Percentiles rank a stretch among this genome's conserved stretches.
Conservation (phyloP, 2,329 filamentous ascomycete species). For the Fusarium haematococcum region DNA sequence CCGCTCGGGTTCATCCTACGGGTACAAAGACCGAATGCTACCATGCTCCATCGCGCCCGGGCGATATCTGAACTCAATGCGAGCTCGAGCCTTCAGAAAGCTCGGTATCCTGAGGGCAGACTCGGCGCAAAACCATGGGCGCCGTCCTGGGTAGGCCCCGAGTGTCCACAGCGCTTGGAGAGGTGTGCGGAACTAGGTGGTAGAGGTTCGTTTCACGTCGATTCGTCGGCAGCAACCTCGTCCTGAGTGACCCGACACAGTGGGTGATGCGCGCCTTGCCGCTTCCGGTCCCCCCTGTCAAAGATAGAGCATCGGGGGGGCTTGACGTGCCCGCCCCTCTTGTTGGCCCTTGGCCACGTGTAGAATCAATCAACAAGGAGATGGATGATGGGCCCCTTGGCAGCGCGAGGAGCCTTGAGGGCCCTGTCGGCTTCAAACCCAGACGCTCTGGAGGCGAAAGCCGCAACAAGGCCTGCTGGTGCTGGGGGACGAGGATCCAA, state of each 20-base stretch:
- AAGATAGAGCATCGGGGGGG: slow-evolving; percentile 20
- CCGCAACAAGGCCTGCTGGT: background rate
- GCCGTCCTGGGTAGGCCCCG: background rate
- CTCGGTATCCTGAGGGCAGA: background rate
- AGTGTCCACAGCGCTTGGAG: slow-evolving; percentile 15
- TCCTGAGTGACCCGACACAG: slow-evolving; percentile 43
- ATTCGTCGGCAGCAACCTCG: slow-evolving; percentile 26
- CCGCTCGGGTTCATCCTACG: slow-evolving; percentile 12
- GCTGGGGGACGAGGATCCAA: background rate
- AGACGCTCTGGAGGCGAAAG: background rate
- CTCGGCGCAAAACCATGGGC: background rate
- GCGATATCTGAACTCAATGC: slow-evolving; percentile 26
- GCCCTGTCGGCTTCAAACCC: slow-evolving; percentile 12
- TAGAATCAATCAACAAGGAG: slow-evolving; percentile 31
- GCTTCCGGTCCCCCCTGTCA: slow-evolving; percentile 36
- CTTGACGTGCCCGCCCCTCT: slow-evolving; percentile 27
- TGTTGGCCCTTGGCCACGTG: slow-evolving; percentile 39
- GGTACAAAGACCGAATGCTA: slow-evolving; percentile 21
- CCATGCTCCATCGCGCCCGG: slow-evolving; percentile 13
- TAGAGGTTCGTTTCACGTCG: slow-evolving; percentile 32
- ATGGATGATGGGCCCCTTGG: slow-evolving; percentile 5
- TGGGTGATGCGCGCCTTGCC: slow-evolving; percentile 47
- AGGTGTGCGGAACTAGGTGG: slow-evolving; percentile 16
- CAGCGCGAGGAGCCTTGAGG: slow-evolving; percentile 4
- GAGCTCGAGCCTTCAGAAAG: slow-evolving; percentile 14